These are phyloP conservation scores for Saksenaea oblongispora DNA, from an alignment of 371 early-diverging fungal genomes.

Conservation along the genomic window DNA sequence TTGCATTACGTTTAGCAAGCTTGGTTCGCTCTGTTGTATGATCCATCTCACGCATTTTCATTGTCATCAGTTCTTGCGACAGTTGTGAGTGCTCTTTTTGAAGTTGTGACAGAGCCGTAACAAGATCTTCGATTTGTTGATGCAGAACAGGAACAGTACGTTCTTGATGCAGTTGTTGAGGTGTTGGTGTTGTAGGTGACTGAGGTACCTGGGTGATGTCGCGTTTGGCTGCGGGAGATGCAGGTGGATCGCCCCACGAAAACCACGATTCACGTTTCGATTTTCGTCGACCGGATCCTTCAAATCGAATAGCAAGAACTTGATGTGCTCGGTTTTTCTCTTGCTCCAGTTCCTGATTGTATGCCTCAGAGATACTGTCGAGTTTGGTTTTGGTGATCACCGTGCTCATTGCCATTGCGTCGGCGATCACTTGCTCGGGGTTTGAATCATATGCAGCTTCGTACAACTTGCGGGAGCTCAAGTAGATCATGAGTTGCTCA, in stretches of 20 bases:
- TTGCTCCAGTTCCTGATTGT: slow-evolving; percentile 57
- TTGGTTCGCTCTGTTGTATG: slow-evolving; percentile 22
- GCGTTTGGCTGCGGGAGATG: not conserved
- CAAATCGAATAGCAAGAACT: slow-evolving; percentile 46
- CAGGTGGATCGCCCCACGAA: slow-evolving; percentile 17
- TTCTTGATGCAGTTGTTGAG: slow-evolving; percentile 2
- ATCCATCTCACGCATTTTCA: slow-evolving; percentile 59
- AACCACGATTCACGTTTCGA: slow-evolving; percentile 35
- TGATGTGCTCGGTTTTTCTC: slow-evolving; percentile 58
- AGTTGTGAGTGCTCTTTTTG: slow-evolving; percentile 56
- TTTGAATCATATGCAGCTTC: slow-evolving; percentile 66
- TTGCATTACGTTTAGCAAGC: slow-evolving; percentile 23
- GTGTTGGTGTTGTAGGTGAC: slow-evolving; percentile 9
- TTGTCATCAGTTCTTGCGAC: slow-evolving; percentile 46
- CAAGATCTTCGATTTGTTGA: slow-evolving; percentile 64
- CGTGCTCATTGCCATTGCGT: slow-evolving; percentile 71
- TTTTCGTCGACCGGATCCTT: slow-evolving; percentile 3
- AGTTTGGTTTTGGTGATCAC: slow-evolving; percentile 73
- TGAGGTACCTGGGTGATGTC: slow-evolving; percentile 1
- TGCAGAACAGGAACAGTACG: slow-evolving; percentile 26
- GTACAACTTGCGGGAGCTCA: slow-evolving; percentile 80
- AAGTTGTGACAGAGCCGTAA: slow-evolving; percentile 52
- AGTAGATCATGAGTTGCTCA: slow-evolving; percentile 78
- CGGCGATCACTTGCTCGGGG: slow-evolving; percentile 71
- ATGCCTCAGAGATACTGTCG: slow-evolving; percentile 68